Percentiles rank a stretch among this genome's conserved stretches.
Conservation (phyloP, 2,329 filamentous ascomycete genomes). For the Aspergillus neoniger region DNA sequence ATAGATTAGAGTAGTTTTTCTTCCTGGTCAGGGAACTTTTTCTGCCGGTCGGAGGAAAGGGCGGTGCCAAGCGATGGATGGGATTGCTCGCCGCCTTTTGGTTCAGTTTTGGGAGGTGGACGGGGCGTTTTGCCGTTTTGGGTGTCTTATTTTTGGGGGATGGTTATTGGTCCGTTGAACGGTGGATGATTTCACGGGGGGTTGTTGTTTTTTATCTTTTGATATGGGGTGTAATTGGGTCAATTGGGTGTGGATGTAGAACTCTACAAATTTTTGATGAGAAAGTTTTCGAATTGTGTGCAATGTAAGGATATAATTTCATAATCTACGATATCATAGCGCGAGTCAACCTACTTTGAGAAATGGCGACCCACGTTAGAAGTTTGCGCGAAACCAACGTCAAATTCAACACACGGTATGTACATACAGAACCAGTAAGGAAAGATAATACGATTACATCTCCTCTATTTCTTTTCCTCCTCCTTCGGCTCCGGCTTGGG, state of each 20-base stretch:
- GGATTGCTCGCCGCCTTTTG: too few relatives aligned
- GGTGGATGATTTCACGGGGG: background rate
- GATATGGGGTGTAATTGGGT: too few relatives aligned
- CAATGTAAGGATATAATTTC: background rate
- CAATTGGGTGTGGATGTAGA: background rate
- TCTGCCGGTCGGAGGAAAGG: background rate
- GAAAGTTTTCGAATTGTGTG: background rate
- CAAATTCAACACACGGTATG: slow-evolving; percentile 35
- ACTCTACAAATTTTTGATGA: background rate
- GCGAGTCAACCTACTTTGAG: background rate
- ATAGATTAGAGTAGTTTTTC: background rate
- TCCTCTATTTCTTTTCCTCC: slow-evolving; percentile 82
- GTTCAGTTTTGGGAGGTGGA: too few relatives aligned
- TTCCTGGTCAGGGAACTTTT: background rate
- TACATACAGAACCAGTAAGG: slow-evolving; percentile 39
- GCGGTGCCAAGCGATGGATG: slow-evolving; percentile 1
- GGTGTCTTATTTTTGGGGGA: background rate
- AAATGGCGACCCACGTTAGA: background rate
- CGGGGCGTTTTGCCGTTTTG: background rate
- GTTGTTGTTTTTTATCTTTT: background rate
- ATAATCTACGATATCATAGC: background rate
- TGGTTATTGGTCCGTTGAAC: background rate
- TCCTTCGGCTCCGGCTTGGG: slow-evolving; percentile 92
- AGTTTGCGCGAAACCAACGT: background rate
- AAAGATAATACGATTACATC: slow-evolving; percentile 40